phyloP scores from a whole-genome alignment of 495 filamentous ascomycete species.

The Aspergillus nanangensis region DNA sequence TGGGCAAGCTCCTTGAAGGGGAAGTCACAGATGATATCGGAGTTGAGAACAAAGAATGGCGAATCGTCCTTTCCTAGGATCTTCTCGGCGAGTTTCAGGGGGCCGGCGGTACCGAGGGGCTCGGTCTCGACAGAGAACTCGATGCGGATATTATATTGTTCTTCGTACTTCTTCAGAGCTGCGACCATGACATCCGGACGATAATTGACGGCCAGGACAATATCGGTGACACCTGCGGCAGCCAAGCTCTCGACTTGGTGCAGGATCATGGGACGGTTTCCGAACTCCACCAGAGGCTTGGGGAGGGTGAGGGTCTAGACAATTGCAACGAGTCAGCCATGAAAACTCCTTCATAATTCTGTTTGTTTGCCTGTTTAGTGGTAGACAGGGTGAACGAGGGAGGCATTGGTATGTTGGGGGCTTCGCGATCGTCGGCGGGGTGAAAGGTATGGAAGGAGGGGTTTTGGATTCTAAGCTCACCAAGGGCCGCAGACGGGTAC shows the following conservation, averaged over 20 bases:
- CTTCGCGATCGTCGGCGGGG: conserved; percentile 13
- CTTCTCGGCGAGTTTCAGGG: conserved; percentile 91
- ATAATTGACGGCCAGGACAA: conserved; percentile 98
- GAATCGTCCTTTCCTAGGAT: conserved; percentile 88
- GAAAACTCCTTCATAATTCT: too few species aligned
- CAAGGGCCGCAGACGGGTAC: conserved; percentile 94
- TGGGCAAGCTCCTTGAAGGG: conserved; percentile 85
- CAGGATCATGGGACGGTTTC: conserved; percentile 97
- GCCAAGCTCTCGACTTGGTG: conserved; percentile 97
- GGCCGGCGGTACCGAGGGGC: conserved; percentile 92
- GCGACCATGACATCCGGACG: conserved; percentile 91
- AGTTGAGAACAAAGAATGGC: conserved; percentile 99
- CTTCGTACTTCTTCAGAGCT: conserved; percentile 80
- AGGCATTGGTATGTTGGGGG: too few species aligned
- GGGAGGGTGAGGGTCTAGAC: conserved; percentile 98
- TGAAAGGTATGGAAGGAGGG: conserved; percentile 9
- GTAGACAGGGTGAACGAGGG: too few species aligned
- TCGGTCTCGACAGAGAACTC: conserved; percentile 96
- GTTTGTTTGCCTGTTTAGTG: too few species aligned
- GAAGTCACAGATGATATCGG: conserved; percentile 97
- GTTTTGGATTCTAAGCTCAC: conserved; percentile 52
- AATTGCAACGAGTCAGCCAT: conserved; percentile 6
- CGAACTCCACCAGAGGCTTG: conserved; percentile 96
- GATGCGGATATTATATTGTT: conserved; percentile 87
- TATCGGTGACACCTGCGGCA: conserved; percentile 93